These are phyloP conservation scores for Cornus florida DNA, from an alignment of 148 eudicot species.

Conservation along the genomic window DNA sequence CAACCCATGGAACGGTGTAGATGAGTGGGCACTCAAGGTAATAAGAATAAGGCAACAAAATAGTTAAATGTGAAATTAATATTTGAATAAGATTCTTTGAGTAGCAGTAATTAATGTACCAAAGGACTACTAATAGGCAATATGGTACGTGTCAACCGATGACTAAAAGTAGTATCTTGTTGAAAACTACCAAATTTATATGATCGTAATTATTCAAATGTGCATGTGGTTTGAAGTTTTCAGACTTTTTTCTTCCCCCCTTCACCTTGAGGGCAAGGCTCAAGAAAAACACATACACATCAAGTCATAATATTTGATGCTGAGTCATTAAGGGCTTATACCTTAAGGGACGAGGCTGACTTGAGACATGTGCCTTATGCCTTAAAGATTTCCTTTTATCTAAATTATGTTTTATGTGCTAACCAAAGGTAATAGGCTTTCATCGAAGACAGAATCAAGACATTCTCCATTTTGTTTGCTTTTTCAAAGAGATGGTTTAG, in stretches of 20 bases:
- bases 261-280: background rate
- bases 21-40: conserved; percentile 85
- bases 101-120: background rate
- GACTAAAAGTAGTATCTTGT: no score
- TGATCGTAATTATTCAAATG: background rate
- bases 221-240: background rate
- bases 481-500: no score
- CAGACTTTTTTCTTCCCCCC: no score
- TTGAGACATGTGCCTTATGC: no score
- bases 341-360: no score
- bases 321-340: no score
- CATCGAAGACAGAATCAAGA: no score
- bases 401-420: no score
- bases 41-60: background rate
- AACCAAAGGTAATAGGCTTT: no score
- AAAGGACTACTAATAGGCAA: background rate
- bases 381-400: no score
- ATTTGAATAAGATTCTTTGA: background rate
- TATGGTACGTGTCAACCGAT: background rate
- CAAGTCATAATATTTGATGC: background rate
- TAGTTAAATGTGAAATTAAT: background rate
- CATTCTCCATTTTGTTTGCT: no score
- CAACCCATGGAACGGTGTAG: conserved; percentile 82
- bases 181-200: background rate
- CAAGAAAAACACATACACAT: background rate